Evolutionary conservation across 2,329 filamentous ascomycete species (phyloP).

Genomic region (Colletotrichum destructivum): DNA sequence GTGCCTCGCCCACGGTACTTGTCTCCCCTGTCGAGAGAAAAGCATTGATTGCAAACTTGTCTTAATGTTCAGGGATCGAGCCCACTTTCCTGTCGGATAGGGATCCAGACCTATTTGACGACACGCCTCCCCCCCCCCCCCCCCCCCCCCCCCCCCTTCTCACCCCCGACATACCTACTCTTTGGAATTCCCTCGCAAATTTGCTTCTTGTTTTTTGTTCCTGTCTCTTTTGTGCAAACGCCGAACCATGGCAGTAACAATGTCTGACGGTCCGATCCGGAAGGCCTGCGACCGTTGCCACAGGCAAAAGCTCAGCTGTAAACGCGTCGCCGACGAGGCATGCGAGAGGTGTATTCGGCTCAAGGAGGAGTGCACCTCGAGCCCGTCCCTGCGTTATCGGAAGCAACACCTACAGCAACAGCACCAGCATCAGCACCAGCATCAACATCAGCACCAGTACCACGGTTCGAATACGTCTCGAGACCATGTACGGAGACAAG

Average conservation of each 20-base stretch:
- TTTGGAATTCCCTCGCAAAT: constrained; percentile 41
- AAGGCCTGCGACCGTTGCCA: constrained; percentile 65
- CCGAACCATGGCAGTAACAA: constrained; percentile 49
- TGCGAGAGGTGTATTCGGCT: constrained; percentile 61
- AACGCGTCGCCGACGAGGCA: constrained; percentile 55
- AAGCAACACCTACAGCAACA: constrained; percentile 46
- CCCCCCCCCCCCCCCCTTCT: constrained; percentile 13
- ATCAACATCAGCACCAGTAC: background rate
- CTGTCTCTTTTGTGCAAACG: constrained; percentile 22
- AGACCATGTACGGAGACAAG: constrained; percentile 21
- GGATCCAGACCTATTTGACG: constrained; percentile 39
- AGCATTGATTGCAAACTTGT: constrained; percentile 29
- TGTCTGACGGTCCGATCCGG: constrained; percentile 57
- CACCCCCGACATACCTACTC: constrained; percentile 23
- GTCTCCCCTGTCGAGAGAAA: constrained; percentile 21
- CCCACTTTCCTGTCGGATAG: constrained; percentile 23
- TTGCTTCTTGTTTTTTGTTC: constrained; percentile 29
- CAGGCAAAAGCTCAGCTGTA: constrained; percentile 63
- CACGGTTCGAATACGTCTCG: constrained; percentile 4
- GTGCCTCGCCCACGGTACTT: constrained; percentile 15
- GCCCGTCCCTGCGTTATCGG: constrained; percentile 57
- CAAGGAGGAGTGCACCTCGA: constrained; percentile 60
- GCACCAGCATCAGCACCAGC: background rate
- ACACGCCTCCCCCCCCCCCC: constrained; percentile 29
- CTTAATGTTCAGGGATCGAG: constrained; percentile 32